A percentile compares a stretch with the other conserved stretches of the same genome.
phyloP scores from a whole-genome alignment of 768 basidiomycete genomes.

The Rhodosporidiobolus odoratus region DNA sequence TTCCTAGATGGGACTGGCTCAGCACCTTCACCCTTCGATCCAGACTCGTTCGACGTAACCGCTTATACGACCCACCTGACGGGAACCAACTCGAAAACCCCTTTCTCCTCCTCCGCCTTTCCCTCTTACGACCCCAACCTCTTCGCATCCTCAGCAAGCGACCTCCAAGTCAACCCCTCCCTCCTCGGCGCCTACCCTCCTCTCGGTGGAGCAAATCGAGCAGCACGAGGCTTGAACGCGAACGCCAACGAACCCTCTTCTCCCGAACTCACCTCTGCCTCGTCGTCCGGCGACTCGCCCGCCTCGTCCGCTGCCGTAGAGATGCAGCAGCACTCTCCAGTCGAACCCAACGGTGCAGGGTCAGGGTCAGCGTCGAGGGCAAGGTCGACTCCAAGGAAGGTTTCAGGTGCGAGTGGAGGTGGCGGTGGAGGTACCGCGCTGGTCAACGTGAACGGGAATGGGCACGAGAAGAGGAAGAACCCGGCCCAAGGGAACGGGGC shows the following conservation, averaged over 20 bases:
- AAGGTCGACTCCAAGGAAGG: neutral
- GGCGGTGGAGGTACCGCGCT: neutral
- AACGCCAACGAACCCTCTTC: constrained; percentile 10
- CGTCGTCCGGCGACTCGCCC: constrained; percentile 2
- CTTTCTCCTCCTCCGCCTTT: neutral
- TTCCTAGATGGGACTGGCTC: constrained; percentile 12
- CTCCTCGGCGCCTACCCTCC: neutral
- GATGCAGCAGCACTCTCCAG: neutral
- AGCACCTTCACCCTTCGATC: neutral
- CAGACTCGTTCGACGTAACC: neutral
- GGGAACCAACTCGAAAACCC: neutral
- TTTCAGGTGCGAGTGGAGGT: neutral
- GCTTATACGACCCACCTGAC: neutral
- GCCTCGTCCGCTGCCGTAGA: constrained; percentile 1
- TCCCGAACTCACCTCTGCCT: constrained; percentile 16
- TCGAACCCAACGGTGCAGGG: too few species aligned
- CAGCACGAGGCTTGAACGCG: neutral
- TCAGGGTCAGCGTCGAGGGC: too few species aligned
- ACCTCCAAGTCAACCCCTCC: constrained; percentile 4
- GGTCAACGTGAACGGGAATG: neutral
- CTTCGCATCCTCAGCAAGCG: neutral
- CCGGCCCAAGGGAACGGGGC: neutral
- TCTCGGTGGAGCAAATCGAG: too few species aligned
- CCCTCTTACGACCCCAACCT: neutral
- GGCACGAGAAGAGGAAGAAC: constrained; percentile 27